Base-by-base conservation (phyloP, 225 moss, liverwort and hornwort genomes). In the Polytrichum formosum region DNA sequence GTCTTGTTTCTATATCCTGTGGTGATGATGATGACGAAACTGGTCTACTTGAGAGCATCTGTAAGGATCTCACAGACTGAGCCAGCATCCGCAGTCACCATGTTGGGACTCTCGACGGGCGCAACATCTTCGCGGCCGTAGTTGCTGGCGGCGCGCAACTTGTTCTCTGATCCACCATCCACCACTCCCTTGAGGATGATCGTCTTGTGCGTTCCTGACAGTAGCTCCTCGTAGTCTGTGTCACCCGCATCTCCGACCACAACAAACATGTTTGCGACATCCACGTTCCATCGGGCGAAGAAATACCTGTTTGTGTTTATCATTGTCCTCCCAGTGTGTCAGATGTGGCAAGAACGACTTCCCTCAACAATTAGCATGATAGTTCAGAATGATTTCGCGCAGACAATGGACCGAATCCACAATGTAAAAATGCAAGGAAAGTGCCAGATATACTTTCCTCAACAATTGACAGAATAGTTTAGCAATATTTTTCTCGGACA, bases 241-340 rank as follows among this genome's bases (percentile, higher is more conserved):
- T 85, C 88, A 26, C 88, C 88, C 19, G 83, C 86, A 59, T 88
- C 88, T 20, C 88, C 88, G 35, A 88, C 78, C 65, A 88, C 74
- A 55, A 88, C 75, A 46, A 88, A 29, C 88, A 88, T 88, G 71
- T 83, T 85, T 62, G 85, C 83, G 72, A 88, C 88, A 54, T 88
- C 88, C 65, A 88, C 77, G 17, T 74, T 82, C 88, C 88, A 88
- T 63, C 85, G 88, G 60, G 80, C 78, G 62, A 88, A 88, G 73
- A 88, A 83, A 56, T 88, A 88, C 78, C 88, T 88, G 78, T 69
- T 64, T 71, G 64, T 17, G 54, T 53, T 53, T 6, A 46, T 46
- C 46, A 16, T 46, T 16, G 2, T 46, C 37, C 35, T 35, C 35
- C 9, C 2, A 9, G 9, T 35, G 33, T 2, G 2, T 35, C 35